Conservation (phyloP, 2,329 filamentous ascomycete genomes). For the Mariannaea elegans region DNA sequence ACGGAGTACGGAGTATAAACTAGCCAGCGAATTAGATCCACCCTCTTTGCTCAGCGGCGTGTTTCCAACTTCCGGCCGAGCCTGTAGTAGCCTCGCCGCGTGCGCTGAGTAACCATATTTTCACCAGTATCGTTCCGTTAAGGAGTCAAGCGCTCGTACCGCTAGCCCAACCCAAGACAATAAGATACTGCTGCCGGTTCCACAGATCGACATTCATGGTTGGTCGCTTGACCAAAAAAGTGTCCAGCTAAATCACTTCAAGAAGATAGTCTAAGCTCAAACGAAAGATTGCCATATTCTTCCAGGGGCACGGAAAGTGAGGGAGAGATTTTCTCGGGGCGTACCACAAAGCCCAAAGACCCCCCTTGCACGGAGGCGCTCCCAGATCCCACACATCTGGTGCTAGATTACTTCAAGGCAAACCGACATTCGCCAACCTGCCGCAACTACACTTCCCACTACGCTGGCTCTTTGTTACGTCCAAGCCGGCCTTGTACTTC, state of each 20-base stretch:
- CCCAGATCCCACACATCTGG: conserved; percentile 25
- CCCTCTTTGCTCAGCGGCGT: conserved; percentile 29
- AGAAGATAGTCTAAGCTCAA: too few species aligned
- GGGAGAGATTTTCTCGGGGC: background rate
- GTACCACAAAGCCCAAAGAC: conserved; percentile 1
- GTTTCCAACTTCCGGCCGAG: conserved; percentile 34
- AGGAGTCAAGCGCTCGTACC: conserved; percentile 36
- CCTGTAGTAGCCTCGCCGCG: conserved; percentile 22
- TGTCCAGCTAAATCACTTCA: too few species aligned
- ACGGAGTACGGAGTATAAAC: too few species aligned
- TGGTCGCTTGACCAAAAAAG: too few species aligned
- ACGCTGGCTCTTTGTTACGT: conserved; percentile 38
- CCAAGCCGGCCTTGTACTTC: conserved; percentile 26
- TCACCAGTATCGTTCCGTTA: conserved; percentile 21
- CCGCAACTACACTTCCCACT: conserved; percentile 20
- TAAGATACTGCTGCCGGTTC: background rate
- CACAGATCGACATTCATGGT: conserved; percentile 11
- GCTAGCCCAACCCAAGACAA: conserved; percentile 19
- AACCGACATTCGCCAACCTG: conserved; percentile 20
- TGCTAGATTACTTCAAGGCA: conserved; percentile 21
- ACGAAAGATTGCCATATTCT: too few species aligned
- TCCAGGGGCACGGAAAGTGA: background rate
- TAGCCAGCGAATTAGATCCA: conserved; percentile 30
- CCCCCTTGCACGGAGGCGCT: background rate
- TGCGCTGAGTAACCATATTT: conserved; percentile 20